Conservation (phyloP, 805 yeast genomes). For the Schwanniomyces yamadae region DNA sequence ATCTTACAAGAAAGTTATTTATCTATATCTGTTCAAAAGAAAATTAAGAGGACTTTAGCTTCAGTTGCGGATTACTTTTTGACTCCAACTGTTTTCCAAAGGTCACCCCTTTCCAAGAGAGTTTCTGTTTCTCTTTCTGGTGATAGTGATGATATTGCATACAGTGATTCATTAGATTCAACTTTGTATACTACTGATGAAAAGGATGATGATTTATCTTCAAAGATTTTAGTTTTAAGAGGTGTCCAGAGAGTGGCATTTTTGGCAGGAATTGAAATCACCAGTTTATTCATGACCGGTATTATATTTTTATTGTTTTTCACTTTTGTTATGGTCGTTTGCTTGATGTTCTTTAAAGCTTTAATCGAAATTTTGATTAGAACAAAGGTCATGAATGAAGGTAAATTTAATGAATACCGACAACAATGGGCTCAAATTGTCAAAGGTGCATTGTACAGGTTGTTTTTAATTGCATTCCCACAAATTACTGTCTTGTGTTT, state of each 20-base stretch:
- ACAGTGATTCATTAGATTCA: slow-evolving; percentile 40
- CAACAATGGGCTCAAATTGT: slow-evolving; percentile 78
- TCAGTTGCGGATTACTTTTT: slow-evolving; percentile 12
- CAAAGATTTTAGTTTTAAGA: slow-evolving; percentile 76
- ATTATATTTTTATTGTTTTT: slow-evolving; percentile 80
- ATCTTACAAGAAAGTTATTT: slow-evolving; percentile 63
- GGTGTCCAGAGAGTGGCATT: slow-evolving; percentile 93
- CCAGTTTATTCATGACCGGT: slow-evolving; percentile 83
- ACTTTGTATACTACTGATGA: slow-evolving; percentile 70
- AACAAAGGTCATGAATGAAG: slow-evolving; percentile 55
- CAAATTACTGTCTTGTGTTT: slow-evolving; percentile 77
- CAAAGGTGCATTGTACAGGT: slow-evolving; percentile 85
- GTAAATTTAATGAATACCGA: slow-evolving; percentile 75
- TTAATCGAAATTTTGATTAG: slow-evolving; percentile 61
- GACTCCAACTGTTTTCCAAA: too few species aligned
- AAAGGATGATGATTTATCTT: slow-evolving; percentile 52
- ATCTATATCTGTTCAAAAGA: slow-evolving; percentile 83
- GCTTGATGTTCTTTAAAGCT: slow-evolving; percentile 65
- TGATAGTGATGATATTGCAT: slow-evolving; percentile 42
- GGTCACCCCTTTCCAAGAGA: slow-evolving; percentile 22
- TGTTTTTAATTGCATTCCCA: slow-evolving; percentile 82
- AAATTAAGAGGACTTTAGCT: slow-evolving; percentile 25
- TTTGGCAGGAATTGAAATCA: slow-evolving; percentile 79
- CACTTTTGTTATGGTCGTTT: slow-evolving; percentile 58
- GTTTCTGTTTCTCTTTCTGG: slow-evolving; percentile 37